These are phyloP conservation scores for Begonia fuchsioides DNA, from an alignment of 306 rosid species.

Conservation along the genomic window DNA sequence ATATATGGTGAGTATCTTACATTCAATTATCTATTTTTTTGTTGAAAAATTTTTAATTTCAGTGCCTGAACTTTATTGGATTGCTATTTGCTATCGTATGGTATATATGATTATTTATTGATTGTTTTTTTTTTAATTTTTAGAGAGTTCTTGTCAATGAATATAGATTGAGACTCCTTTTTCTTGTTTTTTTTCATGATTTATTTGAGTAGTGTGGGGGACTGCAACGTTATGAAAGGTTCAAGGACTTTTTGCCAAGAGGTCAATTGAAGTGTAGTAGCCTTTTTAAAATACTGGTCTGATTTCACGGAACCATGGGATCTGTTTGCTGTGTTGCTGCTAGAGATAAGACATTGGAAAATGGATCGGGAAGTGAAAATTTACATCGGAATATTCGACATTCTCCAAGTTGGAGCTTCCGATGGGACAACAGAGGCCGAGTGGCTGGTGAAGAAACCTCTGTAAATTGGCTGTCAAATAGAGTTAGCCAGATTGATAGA, in stretches of 20 bases:
- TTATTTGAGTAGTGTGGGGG: neutral
- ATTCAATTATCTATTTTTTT: too few relatives aligned
- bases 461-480: slow-evolving; percentile 31
- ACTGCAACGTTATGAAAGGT: neutral
- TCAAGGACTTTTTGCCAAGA: neutral
- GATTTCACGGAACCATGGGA: slow-evolving; percentile 24
- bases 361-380: slow-evolving; percentile 28
- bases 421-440: slow-evolving; percentile 50
- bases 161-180: too few relatives aligned
- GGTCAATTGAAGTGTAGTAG: neutral
- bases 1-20: too few relatives aligned
- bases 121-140: too few relatives aligned
- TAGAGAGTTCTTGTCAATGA: too few relatives aligned
- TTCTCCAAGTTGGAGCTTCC: slow-evolving; percentile 53
- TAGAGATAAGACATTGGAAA: slow-evolving; percentile 31
- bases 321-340: slow-evolving; percentile 51
- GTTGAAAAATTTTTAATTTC: too few relatives aligned
- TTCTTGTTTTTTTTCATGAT: neutral
- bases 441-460: slow-evolving; percentile 45
- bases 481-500: slow-evolving; percentile 27
- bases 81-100: too few relatives aligned
- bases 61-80: too few relatives aligned
- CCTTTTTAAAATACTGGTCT: neutral
- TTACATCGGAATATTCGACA: slow-evolving; percentile 29
- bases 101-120: too few relatives aligned